These are phyloP conservation scores for Phytopythium ostracodes DNA, from an alignment of 352 stramenopile genomes.

Conservation along the genomic window DNA sequence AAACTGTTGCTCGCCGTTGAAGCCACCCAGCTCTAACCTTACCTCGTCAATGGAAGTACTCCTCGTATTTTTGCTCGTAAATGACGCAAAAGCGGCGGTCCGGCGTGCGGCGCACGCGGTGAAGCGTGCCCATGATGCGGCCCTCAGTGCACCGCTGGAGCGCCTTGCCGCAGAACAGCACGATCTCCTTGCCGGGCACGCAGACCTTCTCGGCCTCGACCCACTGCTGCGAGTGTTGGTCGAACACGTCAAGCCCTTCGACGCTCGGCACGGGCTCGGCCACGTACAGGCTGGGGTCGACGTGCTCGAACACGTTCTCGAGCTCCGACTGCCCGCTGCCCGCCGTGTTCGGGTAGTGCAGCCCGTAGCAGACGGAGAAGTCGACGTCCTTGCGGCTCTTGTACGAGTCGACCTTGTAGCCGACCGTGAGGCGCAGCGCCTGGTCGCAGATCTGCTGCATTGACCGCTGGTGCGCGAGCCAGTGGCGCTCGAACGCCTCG, in stretches of 20 bases:
- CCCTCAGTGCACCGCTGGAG: conserved; percentile 39
- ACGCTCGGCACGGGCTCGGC: conserved; percentile 50
- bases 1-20: neutral
- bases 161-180: conserved; percentile 56
- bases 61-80: conserved; percentile 65
- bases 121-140: conserved; percentile 45
- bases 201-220: conserved; percentile 46
- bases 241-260: conserved; percentile 54
- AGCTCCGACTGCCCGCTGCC: conserved; percentile 45
- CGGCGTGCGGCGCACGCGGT: conserved; percentile 40
- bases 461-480: conserved; percentile 31
- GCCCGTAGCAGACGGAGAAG: conserved; percentile 58
- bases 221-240: conserved; percentile 47
- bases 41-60: conserved; percentile 28
- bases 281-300: conserved; percentile 58
- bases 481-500: conserved; percentile 33
- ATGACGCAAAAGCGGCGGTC: conserved; percentile 52
- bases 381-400: conserved; percentile 32
- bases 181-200: conserved; percentile 45
- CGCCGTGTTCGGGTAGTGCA: conserved; percentile 56
- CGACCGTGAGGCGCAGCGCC: conserved; percentile 42
- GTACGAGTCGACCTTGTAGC: conserved; percentile 30
- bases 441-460: conserved; percentile 56
- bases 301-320: conserved; percentile 65
- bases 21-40: too few relatives aligned